Evolutionary conservation across 2,329 filamentous ascomycete species (phyloP).

Genomic region (Exophiala viscosa): DNA sequence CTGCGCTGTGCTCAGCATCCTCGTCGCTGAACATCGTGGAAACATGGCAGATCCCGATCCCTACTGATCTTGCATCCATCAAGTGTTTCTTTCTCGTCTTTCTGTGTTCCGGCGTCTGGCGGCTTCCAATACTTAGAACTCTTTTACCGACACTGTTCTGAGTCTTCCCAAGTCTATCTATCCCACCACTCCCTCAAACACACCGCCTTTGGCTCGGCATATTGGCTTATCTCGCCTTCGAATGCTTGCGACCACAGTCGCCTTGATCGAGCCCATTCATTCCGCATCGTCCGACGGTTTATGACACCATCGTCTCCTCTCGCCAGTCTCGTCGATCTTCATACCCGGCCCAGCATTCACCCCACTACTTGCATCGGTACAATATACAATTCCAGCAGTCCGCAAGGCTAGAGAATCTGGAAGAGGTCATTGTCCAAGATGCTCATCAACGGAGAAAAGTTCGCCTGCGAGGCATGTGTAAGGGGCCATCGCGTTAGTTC

Average conservation of each 20-base stretch:
- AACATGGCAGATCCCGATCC: slow-evolving; percentile 22
- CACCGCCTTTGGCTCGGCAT: neutral
- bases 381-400: too few relatives aligned
- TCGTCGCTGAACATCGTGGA: slow-evolving; percentile 7
- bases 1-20: slow-evolving; percentile 5
- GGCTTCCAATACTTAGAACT: slow-evolving; percentile 11
- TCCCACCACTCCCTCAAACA: slow-evolving; percentile 2
- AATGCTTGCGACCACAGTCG: too few relatives aligned
- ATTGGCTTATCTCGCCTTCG: too few relatives aligned
- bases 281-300: too few relatives aligned
- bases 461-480: slow-evolving; percentile 95
- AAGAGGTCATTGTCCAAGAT: slow-evolving; percentile 41
- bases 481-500: slow-evolving; percentile 98
- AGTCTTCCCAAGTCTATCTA: slow-evolving; percentile 5
- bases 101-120: slow-evolving; percentile 16
- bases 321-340: too few relatives aligned
- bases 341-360: too few relatives aligned
- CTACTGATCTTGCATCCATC: neutral
- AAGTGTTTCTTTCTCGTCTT: slow-evolving; percentile 2
- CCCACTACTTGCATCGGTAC: too few relatives aligned
- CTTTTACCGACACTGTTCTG: slow-evolving; percentile 4
- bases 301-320: too few relatives aligned
- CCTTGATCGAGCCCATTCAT: too few relatives aligned
- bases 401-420: neutral
- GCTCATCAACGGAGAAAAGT: slow-evolving; percentile 95